phyloP scores from a whole-genome alignment of 23 red algal genomes.

The Gracilaria domingensis region DNA sequence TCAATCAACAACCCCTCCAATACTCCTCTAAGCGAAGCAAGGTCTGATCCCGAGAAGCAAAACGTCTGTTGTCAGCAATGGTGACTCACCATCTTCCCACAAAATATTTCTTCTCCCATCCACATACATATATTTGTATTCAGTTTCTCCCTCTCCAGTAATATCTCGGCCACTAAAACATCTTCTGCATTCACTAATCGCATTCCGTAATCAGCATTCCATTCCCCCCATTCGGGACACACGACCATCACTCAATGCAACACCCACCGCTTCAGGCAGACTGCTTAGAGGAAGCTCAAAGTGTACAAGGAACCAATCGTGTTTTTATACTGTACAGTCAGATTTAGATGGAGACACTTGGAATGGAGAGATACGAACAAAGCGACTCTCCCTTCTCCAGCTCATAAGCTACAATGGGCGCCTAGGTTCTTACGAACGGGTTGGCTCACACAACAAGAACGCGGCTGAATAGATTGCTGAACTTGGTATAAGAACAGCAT shows the following conservation, averaged over 20 bases:
- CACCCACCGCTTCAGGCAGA: not conserved
- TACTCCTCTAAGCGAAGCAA: conserved; percentile 1
- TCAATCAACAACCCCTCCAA: not conserved
- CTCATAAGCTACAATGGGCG: too few relatives aligned
- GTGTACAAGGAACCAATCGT: not conserved
- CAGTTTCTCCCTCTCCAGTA: not conserved
- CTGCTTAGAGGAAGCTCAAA: not conserved
- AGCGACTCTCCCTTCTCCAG: too few relatives aligned
- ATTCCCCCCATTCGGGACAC: not conserved
- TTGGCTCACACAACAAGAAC: too few relatives aligned
- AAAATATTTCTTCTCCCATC: not conserved
- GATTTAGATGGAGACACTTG: too few relatives aligned
- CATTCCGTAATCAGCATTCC: not conserved
- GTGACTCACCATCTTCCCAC: conserved; percentile 7
- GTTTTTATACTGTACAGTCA: too few relatives aligned
- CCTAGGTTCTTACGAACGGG: too few relatives aligned
- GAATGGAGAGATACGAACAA: too few relatives aligned
- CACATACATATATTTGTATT: conserved; percentile 23
- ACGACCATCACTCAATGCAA: not conserved
- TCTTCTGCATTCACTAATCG: not conserved
- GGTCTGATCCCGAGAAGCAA: not conserved
- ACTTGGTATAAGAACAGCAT: too few relatives aligned
- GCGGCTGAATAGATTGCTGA: too few relatives aligned
- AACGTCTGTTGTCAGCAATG: not conserved
- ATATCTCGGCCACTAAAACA: conserved; percentile 11